phyloP scores from a whole-genome alignment of 345 rosid species.

The Dovyalis caffra region DNA sequence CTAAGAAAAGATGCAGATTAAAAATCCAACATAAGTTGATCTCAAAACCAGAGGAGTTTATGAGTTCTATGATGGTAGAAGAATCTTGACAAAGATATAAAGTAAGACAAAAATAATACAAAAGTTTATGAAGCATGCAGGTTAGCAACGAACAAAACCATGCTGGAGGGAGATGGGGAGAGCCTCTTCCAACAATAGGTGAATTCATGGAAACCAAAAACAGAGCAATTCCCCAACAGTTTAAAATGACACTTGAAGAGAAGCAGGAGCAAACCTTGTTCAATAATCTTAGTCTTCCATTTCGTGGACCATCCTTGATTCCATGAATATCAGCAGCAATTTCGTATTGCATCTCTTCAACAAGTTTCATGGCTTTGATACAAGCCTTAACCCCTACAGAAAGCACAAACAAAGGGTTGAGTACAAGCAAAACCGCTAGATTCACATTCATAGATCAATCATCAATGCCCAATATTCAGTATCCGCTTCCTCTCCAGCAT shows the following conservation, averaged over 20 bases:
- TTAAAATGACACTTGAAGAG: not conserved
- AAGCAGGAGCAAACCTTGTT: constrained; percentile 50
- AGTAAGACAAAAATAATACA: not conserved
- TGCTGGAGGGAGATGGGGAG: no score
- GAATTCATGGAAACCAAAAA: not conserved
- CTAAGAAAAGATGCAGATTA: not conserved
- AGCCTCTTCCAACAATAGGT: no score
- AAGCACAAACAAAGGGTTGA: not conserved
- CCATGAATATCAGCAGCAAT: constrained; percentile 67
- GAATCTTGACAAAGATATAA: not conserved
- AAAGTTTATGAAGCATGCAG: not conserved
- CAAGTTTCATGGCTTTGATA: constrained; percentile 44
- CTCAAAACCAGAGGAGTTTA: not conserved
- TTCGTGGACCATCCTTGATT: constrained; percentile 62
- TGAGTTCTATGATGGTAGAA: not conserved
- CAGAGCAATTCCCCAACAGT: not conserved
- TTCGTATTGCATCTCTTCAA: constrained; percentile 73
- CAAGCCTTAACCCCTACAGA: constrained; percentile 73
- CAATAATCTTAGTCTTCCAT: constrained; percentile 68
- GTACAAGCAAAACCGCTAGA: constrained; percentile 6
- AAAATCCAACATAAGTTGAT: not conserved
- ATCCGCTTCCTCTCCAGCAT: not conserved
- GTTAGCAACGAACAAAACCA: not conserved
- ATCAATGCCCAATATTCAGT: not conserved
- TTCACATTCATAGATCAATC: not conserved